Evolutionary conservation across 140 eudicot species (phyloP).

Genomic region (Senecio squalidus): DNA sequence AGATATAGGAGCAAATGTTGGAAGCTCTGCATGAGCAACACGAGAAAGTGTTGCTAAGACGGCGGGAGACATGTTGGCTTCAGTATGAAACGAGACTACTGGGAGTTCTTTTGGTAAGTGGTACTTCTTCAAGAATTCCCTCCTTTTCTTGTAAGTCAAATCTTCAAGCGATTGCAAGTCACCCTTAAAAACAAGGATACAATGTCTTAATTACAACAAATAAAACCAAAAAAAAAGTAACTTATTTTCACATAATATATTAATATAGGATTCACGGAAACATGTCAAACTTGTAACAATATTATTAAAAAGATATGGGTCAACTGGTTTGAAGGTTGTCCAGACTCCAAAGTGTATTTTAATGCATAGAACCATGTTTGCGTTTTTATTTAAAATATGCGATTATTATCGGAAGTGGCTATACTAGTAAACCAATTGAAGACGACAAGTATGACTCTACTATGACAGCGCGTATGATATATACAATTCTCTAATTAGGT

Average conservation of each 20-base stretch:
- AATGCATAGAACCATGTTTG: too few relatives aligned
- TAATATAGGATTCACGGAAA: too few relatives aligned
- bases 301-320: too few relatives aligned
- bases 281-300: too few relatives aligned
- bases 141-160: constrained; percentile 71
- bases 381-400: too few relatives aligned
- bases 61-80: constrained; percentile 86
- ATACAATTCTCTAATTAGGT: too few relatives aligned
- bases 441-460: too few relatives aligned
- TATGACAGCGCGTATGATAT: too few relatives aligned
- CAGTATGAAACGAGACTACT: constrained; percentile 76
- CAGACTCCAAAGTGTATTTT: too few relatives aligned
- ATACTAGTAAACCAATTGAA: too few relatives aligned
- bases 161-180: constrained; percentile 91
- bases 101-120: constrained; percentile 78
- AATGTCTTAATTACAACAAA: constrained; percentile 1
- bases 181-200: constrained; percentile 49
- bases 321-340: too few relatives aligned
- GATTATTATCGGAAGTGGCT: too few relatives aligned
- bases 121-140: constrained; percentile 58
- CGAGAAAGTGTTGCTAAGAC: constrained; percentile 87
- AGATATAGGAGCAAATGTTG: constrained; percentile 38
- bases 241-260: not conserved
- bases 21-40: constrained; percentile 92
- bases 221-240: not conserved